Evolutionary conservation across 805 yeast genomes (phyloP), one percentile per base, ranked within the genome.

Genomic region (Metschnikowia arizonensis): DNA sequence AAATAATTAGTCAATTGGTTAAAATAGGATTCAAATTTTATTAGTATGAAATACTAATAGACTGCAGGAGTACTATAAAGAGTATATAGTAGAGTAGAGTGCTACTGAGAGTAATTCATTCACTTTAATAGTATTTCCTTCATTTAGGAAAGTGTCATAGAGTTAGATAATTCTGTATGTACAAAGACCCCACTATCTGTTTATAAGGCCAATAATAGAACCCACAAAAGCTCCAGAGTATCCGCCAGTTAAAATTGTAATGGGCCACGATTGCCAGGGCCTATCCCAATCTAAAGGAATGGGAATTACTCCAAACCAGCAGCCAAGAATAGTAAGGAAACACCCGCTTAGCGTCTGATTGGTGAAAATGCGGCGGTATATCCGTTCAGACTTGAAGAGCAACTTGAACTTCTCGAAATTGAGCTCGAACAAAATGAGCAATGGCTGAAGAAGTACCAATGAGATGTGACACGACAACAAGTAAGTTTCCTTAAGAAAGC

Each of bases 211-310:
- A 29, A 53, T 9, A 12, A 39, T 14, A 9, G 46, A 39, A 3
- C 95, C 97, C 2, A 77, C 54, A 24, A 80, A 70, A 2, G 82
- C 77, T n/a, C 97, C 97, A 0, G 72, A 26, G 56, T 87, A 88
- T 0, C 82, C 81, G 1, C 98, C 97, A 7, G 78, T 73, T 11
- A 91, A 69, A 34, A 91, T 73, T 0, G 98, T 91, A 44, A 88
- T 78, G 5, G 99, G 99, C 95, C 97, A 91, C 43, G 73, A 76
- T 64, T 91, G 99, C 99, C 99, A 91, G 21, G 85, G 87, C 56
- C 98, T 76, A 62, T 91, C 99, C 99, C 99, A 91, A 64, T 91
- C 99, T 48, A 93, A 72, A 0, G 98, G 97, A 47, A 93, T 89
- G 1, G 96, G 98, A 30, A 87, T 64, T 2, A 91, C 96, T 12